These are phyloP conservation scores for Hypomyces perniciosus DNA, from an alignment of 2,329 filamentous ascomycete species.

Conservation along the genomic window DNA sequence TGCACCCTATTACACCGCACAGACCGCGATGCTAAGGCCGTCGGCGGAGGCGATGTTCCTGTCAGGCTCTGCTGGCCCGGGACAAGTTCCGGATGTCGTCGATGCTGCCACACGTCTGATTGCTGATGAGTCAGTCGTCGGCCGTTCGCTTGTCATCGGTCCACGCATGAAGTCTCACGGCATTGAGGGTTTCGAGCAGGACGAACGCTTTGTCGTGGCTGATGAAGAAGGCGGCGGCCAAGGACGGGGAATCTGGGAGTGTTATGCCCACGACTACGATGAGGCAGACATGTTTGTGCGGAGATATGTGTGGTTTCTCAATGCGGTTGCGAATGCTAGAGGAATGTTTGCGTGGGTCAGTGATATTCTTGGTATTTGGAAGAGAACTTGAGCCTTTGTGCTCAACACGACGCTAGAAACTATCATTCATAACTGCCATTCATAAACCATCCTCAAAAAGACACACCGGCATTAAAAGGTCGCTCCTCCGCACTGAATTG, in stretches of 20 bases:
- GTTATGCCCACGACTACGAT: slow-evolving; percentile 53
- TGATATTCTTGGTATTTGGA: slow-evolving; percentile 16
- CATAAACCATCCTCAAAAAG: too few species aligned
- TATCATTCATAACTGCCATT: too few species aligned
- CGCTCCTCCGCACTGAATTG: slow-evolving; percentile 2
- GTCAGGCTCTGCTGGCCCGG: slow-evolving; percentile 46
- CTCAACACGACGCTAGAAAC: too few species aligned
- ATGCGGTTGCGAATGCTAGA: slow-evolving; percentile 40
- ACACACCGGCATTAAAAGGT: neutral
- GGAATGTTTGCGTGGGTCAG: slow-evolving; percentile 48
- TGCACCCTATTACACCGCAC: slow-evolving; percentile 61
- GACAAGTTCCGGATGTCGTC: slow-evolving; percentile 52
- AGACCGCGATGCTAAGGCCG: slow-evolving; percentile 48
- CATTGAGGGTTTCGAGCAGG: slow-evolving; percentile 26
- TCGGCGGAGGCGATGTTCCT: slow-evolving; percentile 43
- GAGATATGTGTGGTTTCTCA: slow-evolving; percentile 48
- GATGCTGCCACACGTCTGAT: slow-evolving; percentile 58
- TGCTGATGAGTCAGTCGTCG: slow-evolving; percentile 51
- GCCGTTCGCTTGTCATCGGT: slow-evolving; percentile 52
- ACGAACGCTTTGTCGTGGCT: too few species aligned
- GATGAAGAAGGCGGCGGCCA: slow-evolving; percentile 32
- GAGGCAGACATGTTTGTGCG: slow-evolving; percentile 50
- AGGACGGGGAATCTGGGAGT: slow-evolving; percentile 52
- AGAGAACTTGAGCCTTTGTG: slow-evolving; percentile 11
- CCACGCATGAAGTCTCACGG: slow-evolving; percentile 38